Conservation (phyloP, 768 basidiomycete genomes). For the Wakefieldia striispora region DNA sequence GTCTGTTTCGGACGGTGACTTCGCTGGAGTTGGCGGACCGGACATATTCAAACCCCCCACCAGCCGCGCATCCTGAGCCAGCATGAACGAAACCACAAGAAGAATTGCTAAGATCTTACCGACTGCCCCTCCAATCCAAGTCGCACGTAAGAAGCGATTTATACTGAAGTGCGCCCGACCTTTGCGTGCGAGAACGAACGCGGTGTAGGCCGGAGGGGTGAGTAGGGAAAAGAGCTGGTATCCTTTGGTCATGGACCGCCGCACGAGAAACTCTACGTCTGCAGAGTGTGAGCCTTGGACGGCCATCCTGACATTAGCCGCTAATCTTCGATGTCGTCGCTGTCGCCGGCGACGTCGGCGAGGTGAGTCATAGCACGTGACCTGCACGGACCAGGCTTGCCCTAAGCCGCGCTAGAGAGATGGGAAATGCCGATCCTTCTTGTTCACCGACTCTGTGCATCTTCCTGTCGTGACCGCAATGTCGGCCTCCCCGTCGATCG, state of each 20-base stretch:
- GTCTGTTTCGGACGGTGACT: slow-evolving; percentile 46
- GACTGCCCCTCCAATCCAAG: slow-evolving; percentile 65
- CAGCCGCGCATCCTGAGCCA: slow-evolving; percentile 36
- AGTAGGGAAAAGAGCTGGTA: slow-evolving; percentile 67
- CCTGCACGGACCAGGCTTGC: slow-evolving; percentile 32
- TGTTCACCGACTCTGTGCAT: slow-evolving; percentile 15
- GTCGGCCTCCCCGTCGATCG: slow-evolving; percentile 36
- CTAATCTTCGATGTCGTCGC: background rate
- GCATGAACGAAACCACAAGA: background rate
- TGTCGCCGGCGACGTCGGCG: slow-evolving; percentile 2
- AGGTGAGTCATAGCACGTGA: slow-evolving; percentile 21
- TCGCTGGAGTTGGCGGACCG: slow-evolving; percentile 55
- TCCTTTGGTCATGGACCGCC: slow-evolving; percentile 62
- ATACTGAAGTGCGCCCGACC: slow-evolving; percentile 54
- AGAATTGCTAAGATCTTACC: slow-evolving; percentile 31
- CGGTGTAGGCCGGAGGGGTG: slow-evolving; percentile 58
- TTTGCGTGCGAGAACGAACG: slow-evolving; percentile 50
- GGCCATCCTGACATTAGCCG: slow-evolving; percentile 14
- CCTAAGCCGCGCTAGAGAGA: slow-evolving; percentile 19
- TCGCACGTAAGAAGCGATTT: slow-evolving; percentile 65
- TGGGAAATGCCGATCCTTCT: slow-evolving; percentile 18
- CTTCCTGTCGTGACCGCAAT: slow-evolving; percentile 16
- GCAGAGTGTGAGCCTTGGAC: slow-evolving; percentile 35
- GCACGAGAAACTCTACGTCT: slow-evolving; percentile 66
- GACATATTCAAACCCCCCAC: slow-evolving; percentile 59